Conservation (phyloP, 139 green algal genomes). For the Picochlorum sp. region DNA sequence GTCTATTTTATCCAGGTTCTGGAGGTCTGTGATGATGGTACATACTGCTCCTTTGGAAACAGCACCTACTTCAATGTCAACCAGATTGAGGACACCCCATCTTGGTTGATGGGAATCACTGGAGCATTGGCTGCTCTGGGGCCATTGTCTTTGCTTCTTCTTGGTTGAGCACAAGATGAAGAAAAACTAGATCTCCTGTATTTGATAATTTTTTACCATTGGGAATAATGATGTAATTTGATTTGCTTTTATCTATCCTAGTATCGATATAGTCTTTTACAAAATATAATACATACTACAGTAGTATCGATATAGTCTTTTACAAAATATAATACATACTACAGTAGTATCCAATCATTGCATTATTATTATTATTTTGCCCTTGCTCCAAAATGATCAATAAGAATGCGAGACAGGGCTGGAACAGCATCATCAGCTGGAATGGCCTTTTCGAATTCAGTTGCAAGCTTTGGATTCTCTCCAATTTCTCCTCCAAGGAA, state of each 20-base stretch:
- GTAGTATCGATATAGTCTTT: too few relatives aligned
- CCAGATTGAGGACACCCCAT: slow-evolving; percentile 18
- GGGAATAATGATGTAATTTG: not conserved
- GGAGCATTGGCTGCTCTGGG: slow-evolving; percentile 14
- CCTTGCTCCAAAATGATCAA: slow-evolving; percentile 58
- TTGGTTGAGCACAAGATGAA: slow-evolving; percentile 14
- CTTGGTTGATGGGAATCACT: slow-evolving; percentile 8
- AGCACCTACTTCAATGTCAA: slow-evolving; percentile 10
- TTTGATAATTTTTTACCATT: not conserved
- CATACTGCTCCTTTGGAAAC: slow-evolving; percentile 14
- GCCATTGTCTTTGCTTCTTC: slow-evolving; percentile 20
- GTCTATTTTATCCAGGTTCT: slow-evolving; percentile 20
- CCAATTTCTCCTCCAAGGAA: slow-evolving; percentile 73
- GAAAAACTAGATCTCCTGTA: slow-evolving; percentile 5
- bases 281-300: too few relatives aligned
- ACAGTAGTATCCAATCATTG: too few relatives aligned
- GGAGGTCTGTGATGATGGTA: slow-evolving; percentile 14
- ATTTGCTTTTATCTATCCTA: too few relatives aligned
- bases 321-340: too few relatives aligned
- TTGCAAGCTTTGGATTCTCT: slow-evolving; percentile 43
- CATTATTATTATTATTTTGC: too few relatives aligned
- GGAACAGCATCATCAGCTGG: slow-evolving; percentile 60
- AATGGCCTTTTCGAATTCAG: slow-evolving; percentile 61
- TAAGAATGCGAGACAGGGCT: slow-evolving; percentile 66
- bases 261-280: too few relatives aligned